Percentiles rank a stretch among this genome's conserved stretches.
phyloP scores from a whole-genome alignment of 352 stramenopile species.

The Phytopythium sindhum region DNA sequence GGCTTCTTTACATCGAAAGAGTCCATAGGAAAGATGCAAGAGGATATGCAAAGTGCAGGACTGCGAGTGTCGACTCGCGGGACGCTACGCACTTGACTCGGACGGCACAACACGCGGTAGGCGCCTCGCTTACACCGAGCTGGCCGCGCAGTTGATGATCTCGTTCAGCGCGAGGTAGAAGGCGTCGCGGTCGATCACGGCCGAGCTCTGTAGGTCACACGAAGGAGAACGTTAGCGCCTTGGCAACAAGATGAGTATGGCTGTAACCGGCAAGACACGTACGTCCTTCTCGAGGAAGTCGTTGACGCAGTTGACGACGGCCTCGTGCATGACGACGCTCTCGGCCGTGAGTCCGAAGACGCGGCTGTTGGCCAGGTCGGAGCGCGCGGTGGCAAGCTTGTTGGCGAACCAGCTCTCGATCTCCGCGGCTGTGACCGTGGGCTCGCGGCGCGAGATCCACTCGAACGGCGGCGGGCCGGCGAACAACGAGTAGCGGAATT shows the following conservation, averaged over 20 bases:
- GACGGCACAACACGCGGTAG: background rate
- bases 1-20: background rate
- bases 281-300: slow-evolving; percentile 19
- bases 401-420: slow-evolving; percentile 28
- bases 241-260: background rate
- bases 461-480: slow-evolving; percentile 38
- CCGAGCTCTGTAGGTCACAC: background rate
- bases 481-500: slow-evolving; percentile 47
- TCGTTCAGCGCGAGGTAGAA: slow-evolving; percentile 11
- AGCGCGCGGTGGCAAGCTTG: slow-evolving; percentile 17
- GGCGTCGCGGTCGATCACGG: slow-evolving; percentile 7
- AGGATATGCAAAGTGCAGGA: background rate
- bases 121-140: background rate
- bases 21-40: background rate
- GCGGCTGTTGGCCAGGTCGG: slow-evolving; percentile 16
- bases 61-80: background rate
- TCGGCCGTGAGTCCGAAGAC: slow-evolving; percentile 14
- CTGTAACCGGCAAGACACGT: background rate
- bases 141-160: slow-evolving; percentile 8
- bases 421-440: slow-evolving; percentile 11
- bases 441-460: slow-evolving; percentile 22
- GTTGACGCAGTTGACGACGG: slow-evolving; percentile 24
- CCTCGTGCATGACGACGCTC: slow-evolving; percentile 14
- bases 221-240: background rate
- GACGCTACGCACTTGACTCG: background rate